Evolutionary conservation across 148 eudicot species (phyloP), one percentile per base, ranked within the genome.

Genomic region (Nepenthes mirabilis): DNA sequence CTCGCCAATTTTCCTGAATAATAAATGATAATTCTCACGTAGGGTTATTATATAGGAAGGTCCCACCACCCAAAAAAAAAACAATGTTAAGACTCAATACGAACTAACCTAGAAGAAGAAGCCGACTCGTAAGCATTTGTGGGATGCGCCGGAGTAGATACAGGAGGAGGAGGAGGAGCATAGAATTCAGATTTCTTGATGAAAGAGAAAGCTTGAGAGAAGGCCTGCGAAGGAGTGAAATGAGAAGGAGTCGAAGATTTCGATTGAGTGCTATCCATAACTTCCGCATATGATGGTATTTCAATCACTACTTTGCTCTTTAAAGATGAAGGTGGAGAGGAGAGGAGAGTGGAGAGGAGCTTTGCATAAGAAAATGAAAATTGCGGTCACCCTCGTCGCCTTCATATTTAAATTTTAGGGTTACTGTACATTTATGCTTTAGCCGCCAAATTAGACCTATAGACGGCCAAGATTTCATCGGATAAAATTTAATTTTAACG

Each of bases 101-200:
- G 5, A 33, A 52, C 66, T 56, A 9, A 82, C 91, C 91, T 75
- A 36, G 76, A 78, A 7, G 77, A 40, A 47, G 64, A 23, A 34
- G 64, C 9, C 10, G 43, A 36, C 37, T 66, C 35, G 36, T 67
- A 11, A 58, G 64, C 49, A 71, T 60, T 68, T 3, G 23, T 23
- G 23, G 70, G 33, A 43, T 65, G 32, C 37, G 76, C n/a, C 12
- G 77, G 58, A 7, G 61, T 32, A 9, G 70, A 52, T 0, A 73
- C 59, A 43, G 66, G 73, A 32, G 76, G 65, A 1, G 83, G 83
- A 0, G 96, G 93, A 34, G 87, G 82, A 56, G 74, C 13, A 69
- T 89, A 89, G 68, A 89, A 86, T 34, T 89, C 96, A 40, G 94
- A 75, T n/a, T 80, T 80, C 52, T 80, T 89, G 37, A 90, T 64